A percentile compares a stretch with the other conserved stretches of the same genome.
Conservation (phyloP, 805 yeast species). For the Pichia eremophila region DNA sequence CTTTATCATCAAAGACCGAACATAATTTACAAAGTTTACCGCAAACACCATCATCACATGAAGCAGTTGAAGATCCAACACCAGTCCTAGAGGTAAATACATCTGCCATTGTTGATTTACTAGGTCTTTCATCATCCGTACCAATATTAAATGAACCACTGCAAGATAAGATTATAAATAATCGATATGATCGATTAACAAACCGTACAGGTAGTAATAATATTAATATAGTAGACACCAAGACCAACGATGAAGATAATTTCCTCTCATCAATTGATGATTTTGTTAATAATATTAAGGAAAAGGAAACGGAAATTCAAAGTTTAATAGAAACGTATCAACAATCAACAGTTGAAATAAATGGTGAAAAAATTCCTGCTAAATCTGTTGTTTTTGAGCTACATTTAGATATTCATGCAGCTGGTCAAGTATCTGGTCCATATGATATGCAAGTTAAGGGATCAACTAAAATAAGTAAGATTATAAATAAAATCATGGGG, state of each 20-base stretch:
- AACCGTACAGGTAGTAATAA: neutral
- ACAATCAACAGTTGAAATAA: neutral
- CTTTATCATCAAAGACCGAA: neutral
- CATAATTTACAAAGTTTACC: neutral
- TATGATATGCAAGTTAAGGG: conserved; percentile 10
- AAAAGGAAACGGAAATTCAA: conserved; percentile 10
- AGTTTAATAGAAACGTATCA: conserved; percentile 13
- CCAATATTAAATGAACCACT: neutral
- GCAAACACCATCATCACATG: neutral
- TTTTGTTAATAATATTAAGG: neutral
- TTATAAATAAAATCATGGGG: conserved; percentile 1
- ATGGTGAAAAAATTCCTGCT: neutral
- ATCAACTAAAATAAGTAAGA: conserved; percentile 4
- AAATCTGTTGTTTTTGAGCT: conserved; percentile 6
- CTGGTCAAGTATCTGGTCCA: conserved; percentile 8
- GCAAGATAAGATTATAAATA: neutral
- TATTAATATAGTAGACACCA: neutral
- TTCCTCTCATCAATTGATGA: conserved; percentile 1
- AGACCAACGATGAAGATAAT: neutral
- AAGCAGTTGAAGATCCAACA: neutral
- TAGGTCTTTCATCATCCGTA: neutral
- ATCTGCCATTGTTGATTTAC: neutral
- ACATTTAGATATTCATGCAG: conserved; percentile 6
- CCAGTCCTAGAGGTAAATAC: neutral
- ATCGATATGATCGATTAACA: neutral